Percentiles rank a stretch among this genome's conserved stretches.
Evolutionary conservation across 2,329 filamentous ascomycete genomes (phyloP).

Genomic region (Emergomyces africanus): DNA sequence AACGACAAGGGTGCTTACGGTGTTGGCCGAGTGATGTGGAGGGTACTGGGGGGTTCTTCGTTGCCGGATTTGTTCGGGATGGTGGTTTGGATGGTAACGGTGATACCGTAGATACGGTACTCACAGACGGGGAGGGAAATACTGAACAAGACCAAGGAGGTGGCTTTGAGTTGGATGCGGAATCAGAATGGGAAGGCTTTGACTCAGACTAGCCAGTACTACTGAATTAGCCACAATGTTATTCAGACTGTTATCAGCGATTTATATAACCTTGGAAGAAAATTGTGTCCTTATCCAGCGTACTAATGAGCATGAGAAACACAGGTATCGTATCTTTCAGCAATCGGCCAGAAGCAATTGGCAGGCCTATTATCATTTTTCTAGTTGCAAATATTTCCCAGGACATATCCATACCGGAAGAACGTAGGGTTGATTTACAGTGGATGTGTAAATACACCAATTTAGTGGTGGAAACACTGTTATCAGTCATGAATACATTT

Average conservation of each 20-base stretch:
- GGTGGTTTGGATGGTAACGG: slow-evolving; percentile 18
- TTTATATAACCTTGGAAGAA: background rate
- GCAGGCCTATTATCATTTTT: background rate
- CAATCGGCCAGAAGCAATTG: background rate
- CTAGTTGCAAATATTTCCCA: background rate
- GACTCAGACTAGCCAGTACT: slow-evolving; percentile 19
- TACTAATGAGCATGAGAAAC: background rate
- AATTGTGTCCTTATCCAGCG: background rate
- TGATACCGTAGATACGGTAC: slow-evolving; percentile 3
- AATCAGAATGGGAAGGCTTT: slow-evolving; percentile 35
- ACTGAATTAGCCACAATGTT: background rate
- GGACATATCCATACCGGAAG: too few relatives aligned
- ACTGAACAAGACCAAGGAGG: background rate
- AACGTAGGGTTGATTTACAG: too few relatives aligned
- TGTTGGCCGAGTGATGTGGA: slow-evolving; percentile 68
- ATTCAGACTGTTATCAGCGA: background rate
- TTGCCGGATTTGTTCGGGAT: slow-evolving; percentile 69
- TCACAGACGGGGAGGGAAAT: background rate
- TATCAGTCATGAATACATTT: too few relatives aligned
- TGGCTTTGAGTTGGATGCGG: slow-evolving; percentile 7
- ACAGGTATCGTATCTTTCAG: background rate
- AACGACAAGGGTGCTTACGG: slow-evolving; percentile 61
- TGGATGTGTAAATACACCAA: too few relatives aligned
- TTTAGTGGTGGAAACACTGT: too few relatives aligned
- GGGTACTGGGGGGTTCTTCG: slow-evolving; percentile 91